These are phyloP conservation scores for Bisporella sp. DNA, from an alignment of 2,329 filamentous ascomycete genomes.

Conservation along the genomic window DNA sequence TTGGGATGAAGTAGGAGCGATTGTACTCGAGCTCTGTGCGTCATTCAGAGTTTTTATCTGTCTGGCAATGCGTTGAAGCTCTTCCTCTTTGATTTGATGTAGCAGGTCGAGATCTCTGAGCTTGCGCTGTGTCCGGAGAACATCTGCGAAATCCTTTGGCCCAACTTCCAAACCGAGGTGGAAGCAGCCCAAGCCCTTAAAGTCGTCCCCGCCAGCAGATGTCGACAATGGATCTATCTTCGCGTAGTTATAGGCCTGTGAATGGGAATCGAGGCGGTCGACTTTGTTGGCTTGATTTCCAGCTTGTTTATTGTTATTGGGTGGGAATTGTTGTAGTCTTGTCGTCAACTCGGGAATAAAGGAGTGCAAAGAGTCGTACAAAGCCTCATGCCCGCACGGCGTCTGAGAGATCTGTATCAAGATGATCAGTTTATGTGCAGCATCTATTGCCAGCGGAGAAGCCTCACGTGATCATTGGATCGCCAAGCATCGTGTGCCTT, in stretches of 20 bases:
- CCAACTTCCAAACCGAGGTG: constrained; percentile 21
- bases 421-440: not conserved
- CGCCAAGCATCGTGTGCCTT: constrained; percentile 19
- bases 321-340: not conserved
- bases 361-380: not conserved
- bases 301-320: not conserved
- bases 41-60: constrained; percentile 22
- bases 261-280: not conserved
- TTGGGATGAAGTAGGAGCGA: not conserved
- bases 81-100: constrained; percentile 10
- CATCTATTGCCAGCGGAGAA: not conserved
- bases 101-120: constrained; percentile 20
- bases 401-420: not conserved
- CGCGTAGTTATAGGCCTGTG: not conserved
- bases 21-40: constrained; percentile 24
- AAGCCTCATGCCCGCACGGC: not conserved
- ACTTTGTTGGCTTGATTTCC: not conserved
- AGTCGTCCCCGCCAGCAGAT: constrained; percentile 16
- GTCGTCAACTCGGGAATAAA: not conserved
- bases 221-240: constrained; percentile 11
- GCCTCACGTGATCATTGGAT: constrained; percentile 13
- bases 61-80: constrained; percentile 13
- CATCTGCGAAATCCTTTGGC: constrained; percentile 17
- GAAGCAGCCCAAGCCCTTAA: constrained; percentile 23
- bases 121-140: constrained; percentile 18